Conservation (phyloP, 441 rosid species). For the Capsella rubella region DNA sequence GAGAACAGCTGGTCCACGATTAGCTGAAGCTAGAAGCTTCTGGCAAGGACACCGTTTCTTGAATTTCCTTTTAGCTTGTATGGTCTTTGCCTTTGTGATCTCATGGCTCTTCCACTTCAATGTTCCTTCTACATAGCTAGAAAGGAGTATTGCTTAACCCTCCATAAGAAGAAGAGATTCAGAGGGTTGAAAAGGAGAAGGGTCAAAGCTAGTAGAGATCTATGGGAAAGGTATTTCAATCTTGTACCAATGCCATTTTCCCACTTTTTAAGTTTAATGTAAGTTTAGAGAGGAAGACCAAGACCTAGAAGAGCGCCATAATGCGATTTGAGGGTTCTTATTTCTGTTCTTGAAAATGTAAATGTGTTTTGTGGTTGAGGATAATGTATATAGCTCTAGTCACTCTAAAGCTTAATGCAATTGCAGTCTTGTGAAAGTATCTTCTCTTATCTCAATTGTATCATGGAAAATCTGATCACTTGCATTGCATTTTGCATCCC, state of each 20-base stretch:
- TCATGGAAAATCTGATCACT: conserved; percentile 30
- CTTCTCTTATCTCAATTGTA: conserved; percentile 36
- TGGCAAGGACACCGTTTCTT: conserved; percentile 55
- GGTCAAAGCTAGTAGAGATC: conserved; percentile 9
- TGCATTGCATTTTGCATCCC: conserved; percentile 43
- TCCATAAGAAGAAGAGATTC: neutral
- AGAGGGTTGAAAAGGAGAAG: neutral
- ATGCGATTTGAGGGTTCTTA: conserved; percentile 8
- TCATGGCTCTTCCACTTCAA: conserved; percentile 68
- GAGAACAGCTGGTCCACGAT: conserved; percentile 33
- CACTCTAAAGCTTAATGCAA: conserved; percentile 44
- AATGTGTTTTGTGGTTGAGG: conserved; percentile 38
- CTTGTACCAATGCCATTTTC: conserved; percentile 31
- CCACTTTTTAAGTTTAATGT: conserved; percentile 16
- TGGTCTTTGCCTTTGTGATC: conserved; percentile 54
- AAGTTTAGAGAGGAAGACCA: conserved; percentile 26
- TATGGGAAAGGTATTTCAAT: conserved; percentile 19
- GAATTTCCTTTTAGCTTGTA: conserved; percentile 52
- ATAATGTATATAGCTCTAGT: conserved; percentile 44
- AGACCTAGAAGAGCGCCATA: conserved; percentile 21
- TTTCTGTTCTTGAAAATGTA: conserved; percentile 20
- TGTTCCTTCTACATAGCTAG: conserved; percentile 42
- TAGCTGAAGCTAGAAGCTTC: conserved; percentile 42
- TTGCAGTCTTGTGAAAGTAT: conserved; percentile 36
- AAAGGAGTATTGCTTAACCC: neutral